Percentiles rank a stretch among this genome's conserved stretches.
Conservation (phyloP, 2,329 filamentous ascomycete genomes). For the Arthrobotrys sphaeroides region DNA sequence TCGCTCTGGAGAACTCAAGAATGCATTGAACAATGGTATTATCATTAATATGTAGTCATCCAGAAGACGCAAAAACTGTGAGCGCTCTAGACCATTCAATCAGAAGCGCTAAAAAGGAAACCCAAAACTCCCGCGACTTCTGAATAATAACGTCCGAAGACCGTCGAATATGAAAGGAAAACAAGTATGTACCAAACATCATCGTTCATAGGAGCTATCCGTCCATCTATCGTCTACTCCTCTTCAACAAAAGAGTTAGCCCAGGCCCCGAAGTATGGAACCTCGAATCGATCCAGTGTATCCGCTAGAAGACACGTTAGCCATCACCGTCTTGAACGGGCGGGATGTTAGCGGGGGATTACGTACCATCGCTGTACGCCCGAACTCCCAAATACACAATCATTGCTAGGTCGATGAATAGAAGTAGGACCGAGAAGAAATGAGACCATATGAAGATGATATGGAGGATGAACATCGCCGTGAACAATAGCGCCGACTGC, state of each 20-base stretch:
- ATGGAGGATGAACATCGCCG: constrained; percentile 77
- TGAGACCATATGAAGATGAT: constrained; percentile 85
- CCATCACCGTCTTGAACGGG: background rate
- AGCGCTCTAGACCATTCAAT: constrained; percentile 17
- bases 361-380: constrained; percentile 83
- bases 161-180: background rate
- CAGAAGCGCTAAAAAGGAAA: constrained; percentile 26
- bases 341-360: constrained; percentile 67
- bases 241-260: constrained; percentile 92
- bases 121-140: constrained; percentile 34
- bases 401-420: constrained; percentile 76
- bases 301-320: constrained; percentile 64
- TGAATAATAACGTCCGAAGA: constrained; percentile 1
- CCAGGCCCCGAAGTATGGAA: constrained; percentile 84
- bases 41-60: constrained; percentile 31
- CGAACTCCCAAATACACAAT: constrained; percentile 80
- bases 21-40: background rate
- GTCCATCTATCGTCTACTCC: constrained; percentile 66
- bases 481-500: constrained; percentile 88
- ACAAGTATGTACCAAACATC: background rate
- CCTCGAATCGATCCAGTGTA: constrained; percentile 76
- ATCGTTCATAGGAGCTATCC: background rate
- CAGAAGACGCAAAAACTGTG: no score
- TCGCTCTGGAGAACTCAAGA: background rate
- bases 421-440: constrained; percentile 83